Evolutionary conservation across 164 flowering plant species (phyloP).

Genomic region (Taxillus chinensis): DNA sequence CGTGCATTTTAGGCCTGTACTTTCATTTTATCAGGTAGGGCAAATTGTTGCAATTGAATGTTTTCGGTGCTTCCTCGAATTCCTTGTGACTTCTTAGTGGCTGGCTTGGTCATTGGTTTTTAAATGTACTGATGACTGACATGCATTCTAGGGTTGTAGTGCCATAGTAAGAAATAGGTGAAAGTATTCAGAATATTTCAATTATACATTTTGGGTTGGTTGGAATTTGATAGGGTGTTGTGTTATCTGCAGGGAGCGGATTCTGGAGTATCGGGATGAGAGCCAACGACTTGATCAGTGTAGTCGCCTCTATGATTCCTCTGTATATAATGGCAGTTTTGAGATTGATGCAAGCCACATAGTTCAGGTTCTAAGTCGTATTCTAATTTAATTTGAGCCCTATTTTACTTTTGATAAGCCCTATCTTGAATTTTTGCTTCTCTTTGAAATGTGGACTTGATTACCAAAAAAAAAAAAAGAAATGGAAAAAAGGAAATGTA

Average conservation of each 20-base stretch:
- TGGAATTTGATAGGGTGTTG: slow-evolving; percentile 4
- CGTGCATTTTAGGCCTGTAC: background rate
- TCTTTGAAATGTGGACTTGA: background rate
- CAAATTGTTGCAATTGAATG: background rate
- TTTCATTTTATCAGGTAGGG: background rate
- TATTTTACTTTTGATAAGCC: background rate
- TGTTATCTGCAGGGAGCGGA: slow-evolving; percentile 49
- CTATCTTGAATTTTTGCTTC: background rate
- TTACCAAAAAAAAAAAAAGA: no score
- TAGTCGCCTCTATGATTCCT: slow-evolving; percentile 86
- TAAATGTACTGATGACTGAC: no score
- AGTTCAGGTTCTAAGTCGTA: slow-evolving; percentile 49
- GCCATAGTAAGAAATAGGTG: no score
- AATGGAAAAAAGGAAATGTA: no score
- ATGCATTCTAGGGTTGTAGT: no score
- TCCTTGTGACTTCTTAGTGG: no score
- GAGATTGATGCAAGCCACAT: slow-evolving; percentile 79
- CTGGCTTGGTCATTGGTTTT: no score
- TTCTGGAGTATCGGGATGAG: slow-evolving; percentile 80
- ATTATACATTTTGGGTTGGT: background rate
- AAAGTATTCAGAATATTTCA: no score
- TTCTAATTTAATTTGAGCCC: background rate
- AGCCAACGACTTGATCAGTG: slow-evolving; percentile 93
- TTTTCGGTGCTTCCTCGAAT: no score
- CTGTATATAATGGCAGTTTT: slow-evolving; percentile 66